Evolutionary conservation across 2,329 filamentous ascomycete species (phyloP).

Genomic region (Trematosphaeria pertusa): DNA sequence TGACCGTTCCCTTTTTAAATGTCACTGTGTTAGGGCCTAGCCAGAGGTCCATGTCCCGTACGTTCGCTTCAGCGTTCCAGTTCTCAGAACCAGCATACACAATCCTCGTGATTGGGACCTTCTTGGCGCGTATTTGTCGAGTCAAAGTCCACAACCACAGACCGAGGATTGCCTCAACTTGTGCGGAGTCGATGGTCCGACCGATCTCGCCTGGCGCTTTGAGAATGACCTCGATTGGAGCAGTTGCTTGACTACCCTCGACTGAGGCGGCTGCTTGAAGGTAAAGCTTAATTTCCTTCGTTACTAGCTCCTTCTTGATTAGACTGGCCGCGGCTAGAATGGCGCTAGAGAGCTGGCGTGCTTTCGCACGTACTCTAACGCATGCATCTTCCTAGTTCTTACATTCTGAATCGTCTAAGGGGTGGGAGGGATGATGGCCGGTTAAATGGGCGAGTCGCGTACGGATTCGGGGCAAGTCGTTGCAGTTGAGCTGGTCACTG

Average conservation of each 20-base stretch:
- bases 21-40: not conserved
- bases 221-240: not conserved
- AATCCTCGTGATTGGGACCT: not conserved
- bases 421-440: not conserved
- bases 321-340: too few relatives aligned
- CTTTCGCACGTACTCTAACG: not conserved
- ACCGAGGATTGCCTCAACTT: slow-evolving; percentile 1
- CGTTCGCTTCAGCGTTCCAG: not conserved
- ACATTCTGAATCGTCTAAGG: not conserved
- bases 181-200: not conserved
- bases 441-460: slow-evolving; percentile 1
- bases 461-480: not conserved
- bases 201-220: not conserved
- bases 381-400: not conserved
- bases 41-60: slow-evolving; percentile 8
- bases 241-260: too few relatives aligned
- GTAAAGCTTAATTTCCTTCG: too few relatives aligned
- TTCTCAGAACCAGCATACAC: not conserved
- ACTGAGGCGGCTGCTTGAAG: too few relatives aligned
- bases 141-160: slow-evolving; percentile 2
- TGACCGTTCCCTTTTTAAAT: too few relatives aligned
- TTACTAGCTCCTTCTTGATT: too few relatives aligned
- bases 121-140: not conserved
- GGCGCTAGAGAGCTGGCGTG: not conserved
- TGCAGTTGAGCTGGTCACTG: not conserved